phyloP scores from a whole-genome alignment of 2,329 filamentous ascomycete species.

The Westerdykella sp. region DNA sequence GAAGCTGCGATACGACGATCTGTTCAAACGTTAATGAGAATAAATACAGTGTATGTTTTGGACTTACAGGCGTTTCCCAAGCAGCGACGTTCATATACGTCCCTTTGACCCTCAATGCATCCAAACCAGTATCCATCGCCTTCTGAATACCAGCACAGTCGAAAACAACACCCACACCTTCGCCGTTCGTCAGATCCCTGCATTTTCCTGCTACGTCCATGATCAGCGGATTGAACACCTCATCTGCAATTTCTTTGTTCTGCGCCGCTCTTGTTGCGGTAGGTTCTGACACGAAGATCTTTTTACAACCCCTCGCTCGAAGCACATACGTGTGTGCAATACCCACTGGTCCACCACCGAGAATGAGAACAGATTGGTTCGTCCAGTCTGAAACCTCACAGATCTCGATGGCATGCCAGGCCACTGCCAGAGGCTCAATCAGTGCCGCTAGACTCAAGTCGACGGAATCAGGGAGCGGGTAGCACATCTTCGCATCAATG shows the following conservation, averaged over 20 bases:
- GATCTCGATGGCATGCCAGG: slow-evolving; percentile 22
- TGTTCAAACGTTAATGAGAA: slow-evolving; percentile 7
- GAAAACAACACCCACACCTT: slow-evolving; percentile 31
- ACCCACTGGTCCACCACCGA: slow-evolving; percentile 26
- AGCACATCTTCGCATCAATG: slow-evolving; percentile 18
- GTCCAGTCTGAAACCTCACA: slow-evolving; percentile 9
- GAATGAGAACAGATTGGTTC: slow-evolving; percentile 14
- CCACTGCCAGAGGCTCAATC: slow-evolving; percentile 27
- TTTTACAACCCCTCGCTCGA: slow-evolving; percentile 23
- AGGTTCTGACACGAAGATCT: slow-evolving; percentile 25
- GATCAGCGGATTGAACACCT: slow-evolving; percentile 20
- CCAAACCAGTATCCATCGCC: slow-evolving; percentile 25
- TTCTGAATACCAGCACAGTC: slow-evolving; percentile 31
- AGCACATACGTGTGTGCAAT: slow-evolving; percentile 27
- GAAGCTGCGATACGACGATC: slow-evolving; percentile 22
- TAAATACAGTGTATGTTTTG: background rate
- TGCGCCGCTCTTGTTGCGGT: slow-evolving; percentile 15
- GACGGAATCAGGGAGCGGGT: slow-evolving; percentile 17
- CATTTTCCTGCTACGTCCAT: slow-evolving; percentile 25
- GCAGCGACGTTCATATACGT: slow-evolving; percentile 30
- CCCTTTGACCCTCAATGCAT: slow-evolving; percentile 23
- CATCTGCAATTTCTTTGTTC: slow-evolving; percentile 19
- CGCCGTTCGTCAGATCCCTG: slow-evolving; percentile 21
- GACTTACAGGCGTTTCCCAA: slow-evolving; percentile 28
- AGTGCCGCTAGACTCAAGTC: slow-evolving; percentile 21